These are phyloP conservation scores for Ballota nigra DNA, from an alignment of 257 asterid species.

Conservation along the genomic window DNA sequence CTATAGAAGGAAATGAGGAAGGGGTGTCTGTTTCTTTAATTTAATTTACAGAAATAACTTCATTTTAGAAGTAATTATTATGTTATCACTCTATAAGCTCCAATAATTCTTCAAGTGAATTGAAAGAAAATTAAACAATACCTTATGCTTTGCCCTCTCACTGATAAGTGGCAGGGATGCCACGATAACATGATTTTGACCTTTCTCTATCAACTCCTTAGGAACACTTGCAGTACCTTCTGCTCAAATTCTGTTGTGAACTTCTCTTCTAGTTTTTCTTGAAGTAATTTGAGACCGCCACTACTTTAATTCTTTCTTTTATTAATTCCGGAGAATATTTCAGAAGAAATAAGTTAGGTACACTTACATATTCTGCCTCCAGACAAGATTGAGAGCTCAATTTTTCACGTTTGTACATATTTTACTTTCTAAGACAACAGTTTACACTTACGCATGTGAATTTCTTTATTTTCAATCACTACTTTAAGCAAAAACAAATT, in stretches of 20 bases:
- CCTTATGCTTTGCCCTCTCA: no score
- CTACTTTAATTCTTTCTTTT: conserved; percentile 78
- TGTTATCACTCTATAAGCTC: no score
- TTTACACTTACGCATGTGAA: conserved; percentile 18
- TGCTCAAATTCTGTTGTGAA: conserved; percentile 63
- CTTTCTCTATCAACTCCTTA: no score
- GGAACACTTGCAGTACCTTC: no score
- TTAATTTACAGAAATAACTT: no score
- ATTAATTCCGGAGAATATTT: conserved; percentile 61
- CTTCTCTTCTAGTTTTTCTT: conserved; percentile 69
- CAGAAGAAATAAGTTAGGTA: background rate
- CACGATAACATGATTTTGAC: no score
- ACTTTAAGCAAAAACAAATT: background rate
- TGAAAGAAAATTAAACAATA: no score
- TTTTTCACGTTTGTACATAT: background rate
- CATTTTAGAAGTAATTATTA: no score
- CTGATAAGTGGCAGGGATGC: no score
- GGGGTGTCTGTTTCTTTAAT: no score
- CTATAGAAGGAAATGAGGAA: no score
- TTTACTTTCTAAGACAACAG: conserved; percentile 7
- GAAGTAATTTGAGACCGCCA: conserved; percentile 89
- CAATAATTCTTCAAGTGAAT: no score
- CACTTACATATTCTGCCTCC: conserved; percentile 15
- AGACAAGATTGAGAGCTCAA: background rate
- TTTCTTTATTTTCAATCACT: conserved; percentile 8